phyloP scores from a whole-genome alignment of 2,329 filamentous ascomycete genomes.

The Colletotrichum trifolii region DNA sequence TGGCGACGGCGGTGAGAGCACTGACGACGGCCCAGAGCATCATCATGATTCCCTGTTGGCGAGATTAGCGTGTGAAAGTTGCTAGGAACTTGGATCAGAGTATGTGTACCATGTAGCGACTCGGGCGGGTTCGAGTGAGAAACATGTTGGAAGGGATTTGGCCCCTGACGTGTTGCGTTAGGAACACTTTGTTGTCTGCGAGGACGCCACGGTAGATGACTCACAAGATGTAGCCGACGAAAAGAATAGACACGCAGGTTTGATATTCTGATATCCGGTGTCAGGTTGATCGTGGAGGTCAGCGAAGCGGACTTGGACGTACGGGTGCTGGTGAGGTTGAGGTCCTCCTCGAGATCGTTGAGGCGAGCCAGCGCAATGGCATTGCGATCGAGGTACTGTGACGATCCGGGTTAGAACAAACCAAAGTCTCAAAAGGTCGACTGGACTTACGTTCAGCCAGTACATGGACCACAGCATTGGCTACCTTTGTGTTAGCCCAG shows the following conservation, averaged over 20 bases:
- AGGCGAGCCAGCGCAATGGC: conserved; percentile 39
- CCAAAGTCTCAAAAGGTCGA: accelerated
- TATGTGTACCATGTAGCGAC: conserved; percentile 35
- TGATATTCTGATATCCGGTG: conserved; percentile 42
- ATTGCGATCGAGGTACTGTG: conserved; percentile 35
- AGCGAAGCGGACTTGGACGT: neutral
- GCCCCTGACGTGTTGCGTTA: conserved; percentile 13
- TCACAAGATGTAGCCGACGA: conserved; percentile 43
- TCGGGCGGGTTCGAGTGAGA: conserved; percentile 35
- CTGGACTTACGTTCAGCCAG: conserved; percentile 38
- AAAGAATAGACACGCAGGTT: conserved; percentile 49
- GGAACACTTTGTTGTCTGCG: accelerated
- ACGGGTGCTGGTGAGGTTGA: conserved; percentile 37
- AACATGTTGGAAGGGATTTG: conserved; percentile 39
- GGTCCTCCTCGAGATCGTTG: conserved; percentile 40
- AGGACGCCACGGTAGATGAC: accelerated
- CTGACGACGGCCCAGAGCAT: conserved; percentile 38
- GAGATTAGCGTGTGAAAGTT: neutral
- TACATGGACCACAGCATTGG: conserved; percentile 39
- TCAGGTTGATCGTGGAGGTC: neutral
- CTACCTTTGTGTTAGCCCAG: conserved; percentile 8
- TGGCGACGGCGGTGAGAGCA: conserved; percentile 47
- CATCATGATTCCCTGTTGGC: conserved; percentile 34
- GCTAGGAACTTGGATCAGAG: accelerated
- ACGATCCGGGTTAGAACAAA: neutral